These are phyloP conservation scores for Hyaloscypha variabilis DNA, from an alignment of 495 filamentous ascomycete species.

Conservation along the genomic window DNA sequence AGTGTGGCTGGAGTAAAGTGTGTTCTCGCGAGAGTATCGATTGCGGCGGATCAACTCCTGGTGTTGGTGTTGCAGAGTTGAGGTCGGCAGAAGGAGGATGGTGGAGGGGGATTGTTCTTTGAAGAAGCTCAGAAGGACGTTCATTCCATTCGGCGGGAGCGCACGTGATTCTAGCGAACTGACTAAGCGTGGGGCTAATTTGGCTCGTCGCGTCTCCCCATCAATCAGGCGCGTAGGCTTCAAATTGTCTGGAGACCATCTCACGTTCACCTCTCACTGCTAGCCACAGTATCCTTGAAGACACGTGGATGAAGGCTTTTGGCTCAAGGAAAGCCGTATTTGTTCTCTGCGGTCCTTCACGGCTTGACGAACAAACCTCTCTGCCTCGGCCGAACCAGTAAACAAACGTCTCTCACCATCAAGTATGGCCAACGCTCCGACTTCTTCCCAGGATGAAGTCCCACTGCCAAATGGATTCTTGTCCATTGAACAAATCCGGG, in stretches of 20 bases:
- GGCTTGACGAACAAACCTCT: neutral
- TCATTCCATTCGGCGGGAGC: constrained; percentile 33
- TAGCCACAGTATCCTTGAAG: neutral
- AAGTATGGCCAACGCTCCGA: constrained; percentile 30
- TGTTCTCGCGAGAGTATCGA: constrained; percentile 5
- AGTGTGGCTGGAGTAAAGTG: constrained; percentile 1
- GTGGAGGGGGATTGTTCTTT: constrained; percentile 40
- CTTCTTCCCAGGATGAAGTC: neutral
- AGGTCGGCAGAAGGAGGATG: constrained; percentile 25
- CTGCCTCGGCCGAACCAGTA: neutral
- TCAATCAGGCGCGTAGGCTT: constrained; percentile 16
- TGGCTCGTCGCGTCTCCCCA: constrained; percentile 23
- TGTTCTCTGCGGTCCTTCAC: neutral
- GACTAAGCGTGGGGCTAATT: constrained; percentile 13
- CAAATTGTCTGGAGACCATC: neutral
- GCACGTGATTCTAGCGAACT: constrained; percentile 33
- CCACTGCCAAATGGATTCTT: constrained; percentile 21
- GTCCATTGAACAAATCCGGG: constrained; percentile 23
- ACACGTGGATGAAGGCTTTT: neutral
- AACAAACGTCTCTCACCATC: neutral
- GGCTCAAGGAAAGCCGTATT: neutral
- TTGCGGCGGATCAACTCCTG: constrained; percentile 15
- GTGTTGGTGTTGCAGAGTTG: constrained; percentile 22
- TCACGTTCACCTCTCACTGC: neutral
- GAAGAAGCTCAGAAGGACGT: constrained; percentile 40